phyloP scores from a whole-genome alignment of 768 basidiomycete species.

The Ramaria rubella region DNA sequence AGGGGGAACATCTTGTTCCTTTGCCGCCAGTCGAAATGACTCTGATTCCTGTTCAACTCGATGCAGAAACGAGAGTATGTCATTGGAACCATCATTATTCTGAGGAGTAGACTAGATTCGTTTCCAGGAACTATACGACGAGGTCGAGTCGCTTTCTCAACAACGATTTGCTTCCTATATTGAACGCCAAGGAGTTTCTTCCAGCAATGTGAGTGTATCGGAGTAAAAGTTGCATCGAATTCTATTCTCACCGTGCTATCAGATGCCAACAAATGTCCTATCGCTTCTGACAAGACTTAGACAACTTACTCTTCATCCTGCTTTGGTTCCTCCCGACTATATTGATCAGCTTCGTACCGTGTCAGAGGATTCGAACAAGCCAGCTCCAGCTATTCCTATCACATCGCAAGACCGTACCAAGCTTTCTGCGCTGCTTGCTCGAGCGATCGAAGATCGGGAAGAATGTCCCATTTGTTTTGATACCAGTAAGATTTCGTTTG shows the following conservation, averaged over 20 bases:
- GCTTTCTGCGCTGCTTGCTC: conserved; percentile 51
- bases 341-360: conserved; percentile 48
- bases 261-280: conserved; percentile 66
- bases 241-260: not conserved
- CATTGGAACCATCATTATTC: not conserved
- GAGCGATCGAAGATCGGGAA: conserved; percentile 72
- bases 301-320: conserved; percentile 75
- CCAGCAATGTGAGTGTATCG: conserved; percentile 24
- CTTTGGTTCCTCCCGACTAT: conserved; percentile 64
- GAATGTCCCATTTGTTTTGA: conserved; percentile 77
- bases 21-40: conserved; percentile 82
- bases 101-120: conserved; percentile 6
- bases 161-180: conserved; percentile 56
- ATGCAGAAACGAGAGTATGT: conserved; percentile 56
- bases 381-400: conserved; percentile 29
- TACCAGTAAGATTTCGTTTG: conserved; percentile 26
- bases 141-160: conserved; percentile 56
- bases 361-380: conserved; percentile 24
- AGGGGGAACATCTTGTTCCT: conserved; percentile 65
- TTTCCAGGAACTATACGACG: conserved; percentile 56
- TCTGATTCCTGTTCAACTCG: conserved; percentile 60
- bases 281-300: conserved; percentile 84
- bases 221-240: conserved; percentile 3
- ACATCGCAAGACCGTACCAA: conserved; percentile 48
- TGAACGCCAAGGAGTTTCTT: conserved; percentile 21